These are phyloP conservation scores for Geoglossum cookeanum DNA, from an alignment of 2,329 filamentous ascomycete species.

Conservation along the genomic window DNA sequence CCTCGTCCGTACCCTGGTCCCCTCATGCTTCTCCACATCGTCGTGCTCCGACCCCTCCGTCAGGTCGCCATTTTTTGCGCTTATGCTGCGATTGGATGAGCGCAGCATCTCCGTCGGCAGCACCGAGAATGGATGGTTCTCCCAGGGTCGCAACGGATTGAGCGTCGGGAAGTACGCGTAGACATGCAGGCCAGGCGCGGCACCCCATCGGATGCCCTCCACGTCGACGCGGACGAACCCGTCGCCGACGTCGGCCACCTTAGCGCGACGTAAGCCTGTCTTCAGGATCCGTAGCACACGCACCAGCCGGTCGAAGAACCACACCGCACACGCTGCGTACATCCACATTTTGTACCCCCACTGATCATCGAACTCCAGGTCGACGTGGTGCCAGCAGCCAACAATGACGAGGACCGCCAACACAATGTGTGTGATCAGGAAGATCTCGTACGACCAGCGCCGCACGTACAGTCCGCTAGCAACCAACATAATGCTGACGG, in stretches of 20 bases:
- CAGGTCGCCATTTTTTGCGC: not conserved
- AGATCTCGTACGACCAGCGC: conserved; percentile 24
- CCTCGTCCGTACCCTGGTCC: not conserved
- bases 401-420: conserved; percentile 24
- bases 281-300: conserved; percentile 22
- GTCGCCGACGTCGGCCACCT: conserved; percentile 19
- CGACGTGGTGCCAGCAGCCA: conserved; percentile 26
- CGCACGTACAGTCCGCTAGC: conserved; percentile 21
- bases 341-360: conserved; percentile 32
- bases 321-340: conserved; percentile 24
- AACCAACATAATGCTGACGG: conserved; percentile 16
- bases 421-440: conserved; percentile 25
- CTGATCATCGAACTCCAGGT: conserved; percentile 17
- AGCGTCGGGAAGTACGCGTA: conserved; percentile 33
- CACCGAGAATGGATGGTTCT: conserved; percentile 36
- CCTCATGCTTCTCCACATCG: conserved; percentile 2
- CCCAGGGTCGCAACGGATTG: conserved; percentile 24
- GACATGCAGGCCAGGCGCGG: conserved; percentile 19
- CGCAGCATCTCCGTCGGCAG: conserved; percentile 14
- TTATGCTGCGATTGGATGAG: not conserved
- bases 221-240: conserved; percentile 25
- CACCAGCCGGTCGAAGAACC: conserved; percentile 27
- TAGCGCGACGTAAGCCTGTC: conserved; percentile 20
- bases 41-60: not conserved
- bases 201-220: conserved; percentile 14